Percentiles rank a stretch among this genome's conserved stretches.
Conservation (phyloP, 495 filamentous ascomycete genomes). For the Choiromyces venosus region DNA sequence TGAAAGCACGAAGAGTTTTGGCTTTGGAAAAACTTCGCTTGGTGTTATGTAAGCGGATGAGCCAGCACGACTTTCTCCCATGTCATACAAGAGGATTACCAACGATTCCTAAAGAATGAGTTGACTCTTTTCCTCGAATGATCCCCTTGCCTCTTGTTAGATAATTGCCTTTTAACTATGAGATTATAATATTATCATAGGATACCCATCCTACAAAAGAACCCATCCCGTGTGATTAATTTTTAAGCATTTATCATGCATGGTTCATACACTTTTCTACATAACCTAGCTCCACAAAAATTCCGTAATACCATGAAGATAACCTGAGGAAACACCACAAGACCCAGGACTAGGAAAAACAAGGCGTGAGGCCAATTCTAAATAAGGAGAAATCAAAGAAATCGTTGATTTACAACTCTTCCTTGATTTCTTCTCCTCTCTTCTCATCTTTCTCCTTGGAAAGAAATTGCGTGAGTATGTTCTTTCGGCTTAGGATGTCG, state of each 20-base stretch:
- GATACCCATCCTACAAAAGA: background rate
- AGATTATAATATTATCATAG: background rate
- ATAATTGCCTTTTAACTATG: background rate
- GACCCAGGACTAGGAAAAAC: background rate
- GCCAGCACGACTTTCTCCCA: no score
- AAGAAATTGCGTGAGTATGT: conserved; percentile 78
- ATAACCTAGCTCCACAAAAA: background rate
- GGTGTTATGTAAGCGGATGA: no score
- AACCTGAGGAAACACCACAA: background rate
- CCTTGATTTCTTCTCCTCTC: conserved; percentile 16
- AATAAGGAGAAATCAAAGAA: conserved; percentile 5
- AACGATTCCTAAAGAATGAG: background rate
- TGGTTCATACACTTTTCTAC: background rate
- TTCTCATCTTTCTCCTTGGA: conserved; percentile 43
- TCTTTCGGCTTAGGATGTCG: conserved; percentile 78
- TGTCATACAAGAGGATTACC: no score
- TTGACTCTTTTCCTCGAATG: background rate
- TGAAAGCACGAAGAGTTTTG: no score
- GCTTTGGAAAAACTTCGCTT: no score
- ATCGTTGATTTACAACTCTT: conserved; percentile 25
- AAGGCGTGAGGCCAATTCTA: conserved; percentile 1
- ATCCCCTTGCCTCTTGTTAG: background rate
- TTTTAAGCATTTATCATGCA: background rate
- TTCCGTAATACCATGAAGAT: background rate
- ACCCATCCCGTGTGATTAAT: background rate